Percentiles rank a stretch among this genome's conserved stretches.
phyloP scores from a whole-genome alignment of 2,329 filamentous ascomycete species.

The Colletotrichum falcatum region DNA sequence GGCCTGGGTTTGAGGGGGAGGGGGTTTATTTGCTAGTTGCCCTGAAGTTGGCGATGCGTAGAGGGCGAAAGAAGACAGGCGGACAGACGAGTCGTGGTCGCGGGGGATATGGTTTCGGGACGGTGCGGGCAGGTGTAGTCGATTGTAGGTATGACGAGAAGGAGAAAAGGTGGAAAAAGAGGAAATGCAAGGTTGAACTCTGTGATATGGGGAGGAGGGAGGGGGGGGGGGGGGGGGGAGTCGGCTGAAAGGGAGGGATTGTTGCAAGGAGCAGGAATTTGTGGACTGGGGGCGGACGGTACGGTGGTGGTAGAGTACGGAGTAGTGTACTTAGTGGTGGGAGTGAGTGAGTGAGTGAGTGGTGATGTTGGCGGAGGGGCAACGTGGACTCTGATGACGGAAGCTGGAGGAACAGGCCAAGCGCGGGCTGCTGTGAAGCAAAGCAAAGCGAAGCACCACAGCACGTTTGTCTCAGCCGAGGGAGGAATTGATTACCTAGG shows the following conservation, averaged over 20 bases:
- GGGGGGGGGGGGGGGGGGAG: constrained; percentile 6
- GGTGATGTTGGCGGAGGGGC: constrained; percentile 38
- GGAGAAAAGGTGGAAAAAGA: not conserved
- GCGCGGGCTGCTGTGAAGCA: constrained; percentile 29
- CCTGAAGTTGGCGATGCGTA: constrained; percentile 34
- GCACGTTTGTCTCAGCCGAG: constrained; percentile 21
- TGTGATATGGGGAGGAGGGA: constrained; percentile 16
- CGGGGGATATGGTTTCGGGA: constrained; percentile 4
- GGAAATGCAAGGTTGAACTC: constrained; percentile 23
- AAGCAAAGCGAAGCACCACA: too few relatives aligned
- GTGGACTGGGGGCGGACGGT: constrained; percentile 26
- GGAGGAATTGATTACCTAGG: not conserved
- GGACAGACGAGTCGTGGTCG: too few relatives aligned
- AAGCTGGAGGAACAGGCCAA: constrained; percentile 35
- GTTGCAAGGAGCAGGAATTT: constrained; percentile 33
- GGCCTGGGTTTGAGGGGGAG: constrained; percentile 7
- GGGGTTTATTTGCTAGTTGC: not conserved
- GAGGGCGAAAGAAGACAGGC: constrained; percentile 19
- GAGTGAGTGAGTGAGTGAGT: too few relatives aligned
- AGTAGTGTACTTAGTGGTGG: too few relatives aligned
- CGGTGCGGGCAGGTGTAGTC: constrained; percentile 3
- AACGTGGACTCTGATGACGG: constrained; percentile 41
- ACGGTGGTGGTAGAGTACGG: constrained; percentile 34
- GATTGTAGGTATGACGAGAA: constrained; percentile 13
- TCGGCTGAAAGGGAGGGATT: constrained; percentile 33